These are phyloP conservation scores for Populus davidiana DNA, from an alignment of 345 rosid species.

Conservation along the genomic window DNA sequence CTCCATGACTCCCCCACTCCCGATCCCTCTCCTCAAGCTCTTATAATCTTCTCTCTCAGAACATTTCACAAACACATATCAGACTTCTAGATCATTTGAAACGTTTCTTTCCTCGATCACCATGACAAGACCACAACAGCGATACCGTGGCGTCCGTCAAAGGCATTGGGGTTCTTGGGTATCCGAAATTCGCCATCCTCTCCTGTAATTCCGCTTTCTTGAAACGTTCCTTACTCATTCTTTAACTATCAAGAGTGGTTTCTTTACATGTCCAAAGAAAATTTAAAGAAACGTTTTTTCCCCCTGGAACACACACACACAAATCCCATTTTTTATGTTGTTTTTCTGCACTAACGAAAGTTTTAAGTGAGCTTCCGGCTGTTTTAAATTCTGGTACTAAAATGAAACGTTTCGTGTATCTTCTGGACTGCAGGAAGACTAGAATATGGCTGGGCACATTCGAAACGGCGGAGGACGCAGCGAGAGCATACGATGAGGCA, in stretches of 20 bases:
- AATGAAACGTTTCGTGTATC: neutral
- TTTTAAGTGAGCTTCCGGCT: too few species aligned
- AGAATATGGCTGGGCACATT: slow-evolving; percentile 39
- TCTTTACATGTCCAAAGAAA: neutral
- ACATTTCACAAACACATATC: slow-evolving; percentile 28
- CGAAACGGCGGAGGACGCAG: slow-evolving; percentile 36
- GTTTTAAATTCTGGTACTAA: neutral
- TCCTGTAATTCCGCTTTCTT: slow-evolving; percentile 15
- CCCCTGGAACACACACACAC: neutral
- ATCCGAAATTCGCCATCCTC: slow-evolving; percentile 31
- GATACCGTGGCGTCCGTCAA: slow-evolving; percentile 31
- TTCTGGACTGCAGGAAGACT: slow-evolving; percentile 24
- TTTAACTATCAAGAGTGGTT: neutral
- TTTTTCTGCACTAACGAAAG: neutral
- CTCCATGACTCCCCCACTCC: neutral
- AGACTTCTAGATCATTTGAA: neutral
- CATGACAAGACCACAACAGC: slow-evolving; percentile 23
- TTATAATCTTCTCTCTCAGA: slow-evolving; percentile 7
- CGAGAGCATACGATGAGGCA: slow-evolving; percentile 32
- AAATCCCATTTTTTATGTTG: neutral
- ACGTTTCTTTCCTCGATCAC: slow-evolving; percentile 12
- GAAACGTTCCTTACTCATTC: neutral
- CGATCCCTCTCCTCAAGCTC: neutral
- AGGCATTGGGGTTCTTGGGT: slow-evolving; percentile 39
- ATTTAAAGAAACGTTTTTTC: neutral